Conservation (phyloP, 2,329 filamentous ascomycete species). For the Zasmidium angulare region DNA sequence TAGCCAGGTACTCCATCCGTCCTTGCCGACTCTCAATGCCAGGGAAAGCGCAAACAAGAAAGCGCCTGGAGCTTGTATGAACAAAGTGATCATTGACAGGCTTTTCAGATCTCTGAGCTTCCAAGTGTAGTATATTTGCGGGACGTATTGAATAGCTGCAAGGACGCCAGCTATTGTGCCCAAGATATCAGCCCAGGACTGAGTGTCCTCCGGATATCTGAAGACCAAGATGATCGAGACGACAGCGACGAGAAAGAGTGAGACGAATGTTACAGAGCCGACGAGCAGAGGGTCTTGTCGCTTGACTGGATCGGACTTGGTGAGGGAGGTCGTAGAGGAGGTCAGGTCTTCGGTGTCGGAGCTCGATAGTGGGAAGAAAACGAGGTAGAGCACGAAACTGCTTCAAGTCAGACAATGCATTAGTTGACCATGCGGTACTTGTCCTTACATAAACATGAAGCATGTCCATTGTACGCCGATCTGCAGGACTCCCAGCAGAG, state of each 20-base stretch:
- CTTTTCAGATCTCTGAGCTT: constrained; percentile 82
- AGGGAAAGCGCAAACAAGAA: constrained; percentile 86
- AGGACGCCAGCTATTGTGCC: constrained; percentile 77
- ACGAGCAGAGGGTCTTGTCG: constrained; percentile 80
- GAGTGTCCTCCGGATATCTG: constrained; percentile 62
- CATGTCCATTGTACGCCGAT: constrained; percentile 89
- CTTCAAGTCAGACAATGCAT: not conserved
- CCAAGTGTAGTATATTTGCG: constrained; percentile 92
- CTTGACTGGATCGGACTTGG: constrained; percentile 54
- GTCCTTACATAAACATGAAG: constrained; percentile 77
- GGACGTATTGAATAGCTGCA: constrained; percentile 86
- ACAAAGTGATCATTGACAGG: constrained; percentile 96
- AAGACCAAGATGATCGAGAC: constrained; percentile 64
- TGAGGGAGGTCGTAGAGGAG: constrained; percentile 42
- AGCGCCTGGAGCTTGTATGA: constrained; percentile 91
- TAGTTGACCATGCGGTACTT: constrained; percentile 33
- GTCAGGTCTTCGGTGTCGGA: constrained; percentile 31
- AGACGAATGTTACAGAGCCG: constrained; percentile 68
- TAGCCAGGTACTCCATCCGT: constrained; percentile 94
- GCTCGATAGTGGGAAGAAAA: constrained; percentile 70
- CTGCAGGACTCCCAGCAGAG: constrained; percentile 84
- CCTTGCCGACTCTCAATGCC: constrained; percentile 66
- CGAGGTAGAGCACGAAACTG: constrained; percentile 87
- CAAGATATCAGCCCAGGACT: constrained; percentile 79
- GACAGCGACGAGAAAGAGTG: constrained; percentile 71